Evolutionary conservation across 140 eudicot genomes (phyloP).

Genomic region (Anethum foeniculum): DNA sequence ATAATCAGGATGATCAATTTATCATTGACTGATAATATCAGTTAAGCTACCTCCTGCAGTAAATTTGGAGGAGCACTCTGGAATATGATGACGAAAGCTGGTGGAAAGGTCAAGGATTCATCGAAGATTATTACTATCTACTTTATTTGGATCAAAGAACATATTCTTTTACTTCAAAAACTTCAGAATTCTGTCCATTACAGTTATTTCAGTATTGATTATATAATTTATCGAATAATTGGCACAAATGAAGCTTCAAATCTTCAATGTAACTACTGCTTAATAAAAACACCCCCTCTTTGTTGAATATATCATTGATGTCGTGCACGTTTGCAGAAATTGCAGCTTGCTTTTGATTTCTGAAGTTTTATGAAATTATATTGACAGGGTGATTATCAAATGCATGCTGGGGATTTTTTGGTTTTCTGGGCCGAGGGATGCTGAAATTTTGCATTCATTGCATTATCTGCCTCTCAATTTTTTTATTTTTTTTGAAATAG

Average conservation of each 20-base stretch:
- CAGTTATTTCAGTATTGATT: neutral
- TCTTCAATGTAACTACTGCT: neutral
- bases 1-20: conserved; percentile 75
- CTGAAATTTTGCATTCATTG: neutral
- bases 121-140: neutral
- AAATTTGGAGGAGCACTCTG: neutral
- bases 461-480: no score
- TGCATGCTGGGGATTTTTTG: no score
- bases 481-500: no score
- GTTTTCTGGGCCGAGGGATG: neutral
- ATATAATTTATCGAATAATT: neutral
- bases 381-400: neutral
- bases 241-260: neutral
- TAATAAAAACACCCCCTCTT: neutral
- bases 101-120: conserved; percentile 17
- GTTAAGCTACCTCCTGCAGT: conserved; percentile 1
- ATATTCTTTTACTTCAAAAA: neutral
- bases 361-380: neutral
- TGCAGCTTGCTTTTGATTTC: neutral
- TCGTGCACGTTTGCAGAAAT: neutral
- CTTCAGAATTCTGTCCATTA: neutral
- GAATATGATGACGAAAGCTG: neutral
- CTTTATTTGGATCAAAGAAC: neutral
- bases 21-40: conserved; percentile 59
- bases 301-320: neutral